Evolutionary conservation across 768 basidiomycete genomes (phyloP).

Genomic region (Lactarius quietus): DNA sequence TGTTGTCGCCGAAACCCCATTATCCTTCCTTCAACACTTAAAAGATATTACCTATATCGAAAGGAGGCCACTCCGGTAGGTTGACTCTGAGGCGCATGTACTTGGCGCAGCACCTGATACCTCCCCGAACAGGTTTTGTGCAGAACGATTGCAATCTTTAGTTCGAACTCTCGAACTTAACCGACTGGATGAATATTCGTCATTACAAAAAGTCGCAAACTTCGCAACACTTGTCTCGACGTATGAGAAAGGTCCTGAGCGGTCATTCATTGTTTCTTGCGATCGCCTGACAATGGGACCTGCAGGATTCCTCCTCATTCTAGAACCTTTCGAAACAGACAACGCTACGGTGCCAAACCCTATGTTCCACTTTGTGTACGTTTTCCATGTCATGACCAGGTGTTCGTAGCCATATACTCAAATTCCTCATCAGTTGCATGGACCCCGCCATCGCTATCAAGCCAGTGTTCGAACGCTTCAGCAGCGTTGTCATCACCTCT

Average conservation of each 20-base stretch:
- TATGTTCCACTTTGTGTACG: slow-evolving; percentile 93
- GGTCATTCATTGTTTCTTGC: not conserved
- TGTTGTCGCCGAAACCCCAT: slow-evolving; percentile 96
- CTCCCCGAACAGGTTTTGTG: slow-evolving; percentile 70
- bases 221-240: slow-evolving; percentile 98
- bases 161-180: slow-evolving; percentile 88
- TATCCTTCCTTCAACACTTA: slow-evolving; percentile 94
- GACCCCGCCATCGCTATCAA: slow-evolving; percentile 97
- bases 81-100: slow-evolving; percentile 16
- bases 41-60: slow-evolving; percentile 99
- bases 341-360: slow-evolving; percentile 98
- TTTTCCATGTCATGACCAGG: slow-evolving; percentile 22
- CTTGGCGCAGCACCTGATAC: not conserved
- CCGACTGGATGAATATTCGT: slow-evolving; percentile 85
- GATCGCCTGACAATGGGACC: slow-evolving; percentile 1
- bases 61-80: slow-evolving; percentile 81
- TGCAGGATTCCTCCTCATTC: slow-evolving; percentile 88
- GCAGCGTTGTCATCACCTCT: slow-evolving; percentile 96
- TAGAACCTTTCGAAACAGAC: slow-evolving; percentile 98
- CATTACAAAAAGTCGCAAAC: slow-evolving; percentile 91
- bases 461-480: slow-evolving; percentile 97
- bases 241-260: slow-evolving; percentile 82
- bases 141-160: slow-evolving; percentile 90
- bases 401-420: slow-evolving; percentile 4
- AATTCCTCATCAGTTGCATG: slow-evolving; percentile 64